Conservation (phyloP, 148 eudicot genomes). For the Vaccinium macrocarpon region DNA sequence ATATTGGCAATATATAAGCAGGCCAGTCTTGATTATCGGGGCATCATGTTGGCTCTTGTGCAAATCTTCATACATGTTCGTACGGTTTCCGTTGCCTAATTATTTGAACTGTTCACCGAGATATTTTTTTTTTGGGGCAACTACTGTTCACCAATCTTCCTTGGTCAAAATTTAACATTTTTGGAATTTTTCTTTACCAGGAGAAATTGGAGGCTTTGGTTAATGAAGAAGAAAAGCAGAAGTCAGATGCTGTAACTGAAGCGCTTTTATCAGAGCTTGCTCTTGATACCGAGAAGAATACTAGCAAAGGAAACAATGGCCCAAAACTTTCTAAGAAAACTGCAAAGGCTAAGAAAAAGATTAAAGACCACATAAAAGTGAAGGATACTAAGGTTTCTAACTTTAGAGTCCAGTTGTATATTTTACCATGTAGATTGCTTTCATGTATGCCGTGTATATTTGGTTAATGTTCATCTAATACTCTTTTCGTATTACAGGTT, state of each 20-base stretch:
- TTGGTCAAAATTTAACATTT: not conserved
- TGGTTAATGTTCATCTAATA: not conserved
- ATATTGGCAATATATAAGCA: not conserved
- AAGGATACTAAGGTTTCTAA: conserved; percentile 61
- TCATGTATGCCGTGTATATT: not conserved
- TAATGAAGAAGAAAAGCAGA: too few relatives aligned
- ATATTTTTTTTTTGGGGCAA: too few relatives aligned
- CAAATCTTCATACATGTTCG: not conserved
- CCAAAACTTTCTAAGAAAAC: too few relatives aligned
- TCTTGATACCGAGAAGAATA: too few relatives aligned
- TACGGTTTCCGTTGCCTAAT: not conserved
- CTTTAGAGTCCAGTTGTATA: not conserved
- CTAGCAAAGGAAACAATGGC: too few relatives aligned
- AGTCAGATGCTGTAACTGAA: too few relatives aligned
- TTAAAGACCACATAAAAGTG: conserved; percentile 26
- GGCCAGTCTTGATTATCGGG: not conserved
- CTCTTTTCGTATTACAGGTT: conserved; percentile 35
- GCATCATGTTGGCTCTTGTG: not conserved
- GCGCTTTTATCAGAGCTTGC: not conserved
- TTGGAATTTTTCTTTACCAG: not conserved
- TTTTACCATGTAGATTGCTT: not conserved
- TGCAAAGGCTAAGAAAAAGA: too few relatives aligned
- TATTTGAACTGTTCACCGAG: not conserved
- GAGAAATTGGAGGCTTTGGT: not conserved
- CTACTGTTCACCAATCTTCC: not conserved